Percentiles rank a stretch among this genome's conserved stretches.
phyloP scores from a whole-genome alignment of 1,139 yeast species.

The Kluyveromyces marxianus region DNA sequence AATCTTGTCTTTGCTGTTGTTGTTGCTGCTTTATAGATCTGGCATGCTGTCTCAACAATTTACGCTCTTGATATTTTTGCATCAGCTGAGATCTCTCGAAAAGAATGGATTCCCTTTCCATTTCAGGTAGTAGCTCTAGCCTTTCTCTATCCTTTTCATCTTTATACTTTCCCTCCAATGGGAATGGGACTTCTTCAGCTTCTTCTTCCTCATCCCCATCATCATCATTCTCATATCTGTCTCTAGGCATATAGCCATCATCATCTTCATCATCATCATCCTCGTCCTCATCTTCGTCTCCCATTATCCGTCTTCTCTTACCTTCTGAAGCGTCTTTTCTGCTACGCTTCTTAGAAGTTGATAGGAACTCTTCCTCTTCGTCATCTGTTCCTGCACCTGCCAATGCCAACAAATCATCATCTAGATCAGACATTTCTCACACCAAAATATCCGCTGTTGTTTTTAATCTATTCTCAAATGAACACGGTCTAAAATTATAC shows the following conservation, averaged over 20 bases:
- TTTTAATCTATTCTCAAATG: too few relatives aligned
- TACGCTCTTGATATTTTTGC: constrained; percentile 78
- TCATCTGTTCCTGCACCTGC: constrained; percentile 62
- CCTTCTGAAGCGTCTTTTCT: constrained; percentile 21
- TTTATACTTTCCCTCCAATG: constrained; percentile 84
- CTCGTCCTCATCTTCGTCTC: constrained; percentile 32
- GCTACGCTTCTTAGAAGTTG: constrained; percentile 22
- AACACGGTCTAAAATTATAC: too few relatives aligned
- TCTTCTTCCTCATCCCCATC: constrained; percentile 25
- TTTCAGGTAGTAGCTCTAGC: constrained; percentile 75
- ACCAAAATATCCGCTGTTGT: neutral
- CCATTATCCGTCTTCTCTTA: constrained; percentile 26
- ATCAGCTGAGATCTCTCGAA: constrained; percentile 90
- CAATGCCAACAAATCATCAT: constrained; percentile 83
- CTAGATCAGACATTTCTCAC: constrained; percentile 48
- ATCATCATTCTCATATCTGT: constrained; percentile 14
- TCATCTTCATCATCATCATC: constrained; percentile 30
- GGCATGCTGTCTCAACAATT: constrained; percentile 75
- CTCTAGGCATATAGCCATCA: constrained; percentile 32
- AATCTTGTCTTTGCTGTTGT: constrained; percentile 27
- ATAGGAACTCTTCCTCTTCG: constrained; percentile 31
- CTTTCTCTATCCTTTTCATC: constrained; percentile 68
- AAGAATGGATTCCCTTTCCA: constrained; percentile 81
- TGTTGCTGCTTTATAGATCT: constrained; percentile 45
- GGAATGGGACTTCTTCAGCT: constrained; percentile 63